Base-by-base conservation (phyloP, 2,329 filamentous ascomycete species). In the Xylariaceae sp. region DNA sequence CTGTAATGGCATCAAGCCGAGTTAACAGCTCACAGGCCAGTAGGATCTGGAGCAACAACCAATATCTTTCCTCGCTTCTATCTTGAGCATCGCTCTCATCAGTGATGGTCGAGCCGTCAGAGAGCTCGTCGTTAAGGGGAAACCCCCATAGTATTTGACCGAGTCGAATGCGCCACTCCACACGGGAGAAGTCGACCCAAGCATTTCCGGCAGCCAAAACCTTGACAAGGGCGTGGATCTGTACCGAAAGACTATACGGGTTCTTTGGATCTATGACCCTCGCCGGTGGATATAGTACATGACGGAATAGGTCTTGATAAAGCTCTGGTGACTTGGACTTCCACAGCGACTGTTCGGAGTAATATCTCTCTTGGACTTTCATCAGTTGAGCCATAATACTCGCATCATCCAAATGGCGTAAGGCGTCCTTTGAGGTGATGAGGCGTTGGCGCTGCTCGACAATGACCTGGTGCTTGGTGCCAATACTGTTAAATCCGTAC, bases 171-270 rank as follows among this genome's bases (percentile, higher is more conserved):
- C 85, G 76, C 84, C 84, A 88, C 60, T 88, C 85, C 6, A 88
- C 81, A 23, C 82, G 74, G 17, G 83, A 85, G 53, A 89, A 85
- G 63, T 89, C 84, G 41, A 85, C 76, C 85, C 85, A 89, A 37
- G 86, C 77, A 45, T 84, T 83, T 43, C 81, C 74, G 6, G 79
- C 68, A 1, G 76, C 78, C 36, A 89, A 72, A 8, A 85, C 77
- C 59, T 80, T 80, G 37, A 88, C 73, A 16, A 89, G 67, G 4
- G 81, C 77, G 53, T 83, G 74, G 45, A 88, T 87, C 59, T 89
- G 85, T 27, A 86, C 81, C 35, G 82, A 75, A 17, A 89, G 68
- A 43, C 83, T 79, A 56, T 79, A 77, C 4, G 77, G 79, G 55
- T 84, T 76, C 22, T 73, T 69, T 58, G 68, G 74, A 65, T 78